phyloP scores from a whole-genome alignment of 1,284 basidiomycete species.

The Ceratobasidium sp. region DNA sequence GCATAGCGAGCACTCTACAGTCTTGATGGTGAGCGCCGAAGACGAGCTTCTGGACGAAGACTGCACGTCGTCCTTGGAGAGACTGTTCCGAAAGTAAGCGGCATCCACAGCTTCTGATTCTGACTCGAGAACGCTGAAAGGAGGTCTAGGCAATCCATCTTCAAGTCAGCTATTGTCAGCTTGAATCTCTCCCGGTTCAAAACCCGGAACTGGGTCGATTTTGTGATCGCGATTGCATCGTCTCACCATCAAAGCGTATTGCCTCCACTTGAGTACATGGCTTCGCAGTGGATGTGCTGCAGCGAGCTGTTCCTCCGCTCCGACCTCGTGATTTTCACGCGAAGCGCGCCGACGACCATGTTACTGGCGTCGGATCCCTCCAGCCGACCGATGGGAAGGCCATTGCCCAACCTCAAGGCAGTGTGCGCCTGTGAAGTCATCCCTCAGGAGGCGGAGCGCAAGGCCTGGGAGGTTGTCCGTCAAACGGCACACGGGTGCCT shows the following conservation, averaged over 20 bases:
- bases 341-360: not conserved
- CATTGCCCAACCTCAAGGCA: too few species aligned
- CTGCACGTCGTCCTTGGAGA: not conserved
- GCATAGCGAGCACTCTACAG: not conserved
- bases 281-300: not conserved
- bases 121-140: not conserved
- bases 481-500: too few species aligned
- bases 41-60: not conserved
- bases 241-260: too few species aligned
- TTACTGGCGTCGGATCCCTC: not conserved
- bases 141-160: not conserved
- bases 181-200: not conserved
- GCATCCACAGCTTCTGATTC: not conserved
- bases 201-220: not conserved
- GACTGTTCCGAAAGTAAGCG: not conserved
- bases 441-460: too few species aligned
- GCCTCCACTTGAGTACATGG: too few species aligned
- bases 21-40: conserved; percentile 5
- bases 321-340: conserved; percentile 2
- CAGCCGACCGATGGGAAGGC: not conserved
- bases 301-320: not conserved
- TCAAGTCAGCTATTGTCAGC: not conserved
- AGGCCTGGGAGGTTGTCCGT: too few species aligned
- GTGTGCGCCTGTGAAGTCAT: too few species aligned
- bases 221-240: too few species aligned